Evolutionary conservation across 306 rosid species (phyloP), one percentile per base, ranked within the genome.

Genomic region (Ammopiptanthus mongolicus): DNA sequence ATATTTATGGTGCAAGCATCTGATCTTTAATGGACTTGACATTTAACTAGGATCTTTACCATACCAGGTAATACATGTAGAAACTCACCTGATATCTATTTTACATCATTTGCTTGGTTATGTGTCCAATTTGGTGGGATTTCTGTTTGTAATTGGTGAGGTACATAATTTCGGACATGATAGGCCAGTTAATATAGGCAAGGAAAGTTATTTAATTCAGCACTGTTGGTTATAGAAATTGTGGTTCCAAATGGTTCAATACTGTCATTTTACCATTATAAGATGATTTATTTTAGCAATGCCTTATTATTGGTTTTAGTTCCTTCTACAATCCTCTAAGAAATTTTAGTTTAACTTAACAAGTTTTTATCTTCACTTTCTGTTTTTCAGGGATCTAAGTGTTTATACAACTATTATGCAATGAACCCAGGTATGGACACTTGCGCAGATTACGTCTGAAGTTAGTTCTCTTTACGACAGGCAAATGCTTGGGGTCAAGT

Each of bases 371-470:
- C 13, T 66, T 52, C 25, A 13, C 36, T 51, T 68, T 60, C 69
- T 53, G 42, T 53, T 61, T 73, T 83, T 42, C 56, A 48, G 74
- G 67, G 50, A 33, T 73, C 39, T 44, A 41, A 51, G 12, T 44
- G 78, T 67, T 76, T 64, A 57, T 47, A 44, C 58, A 58, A 50
- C 63, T 71, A 59, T 65, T 46, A 61, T 62, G 71, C 67, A 33
- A 53, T 73, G 74, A 62, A 34, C 65, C 61, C 76, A 39, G 83
- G 68, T 76, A 39, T 82, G 80, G 82, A 77, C 67, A 71, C 78
- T 82, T 84, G 81, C 73, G 86, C 83, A 75, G 90, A 74, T 71
- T 78, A 39, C 65, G 13, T 65, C 73, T 61, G 73, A 80, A 56
- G 82, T 34, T 36, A 64, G 62, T 69, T 64, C 59, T 57, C 70